Percentiles rank a stretch among this genome's conserved stretches.
Conservation (phyloP, 208 protist genomes). For the Leptomonas seymouri region DNA sequence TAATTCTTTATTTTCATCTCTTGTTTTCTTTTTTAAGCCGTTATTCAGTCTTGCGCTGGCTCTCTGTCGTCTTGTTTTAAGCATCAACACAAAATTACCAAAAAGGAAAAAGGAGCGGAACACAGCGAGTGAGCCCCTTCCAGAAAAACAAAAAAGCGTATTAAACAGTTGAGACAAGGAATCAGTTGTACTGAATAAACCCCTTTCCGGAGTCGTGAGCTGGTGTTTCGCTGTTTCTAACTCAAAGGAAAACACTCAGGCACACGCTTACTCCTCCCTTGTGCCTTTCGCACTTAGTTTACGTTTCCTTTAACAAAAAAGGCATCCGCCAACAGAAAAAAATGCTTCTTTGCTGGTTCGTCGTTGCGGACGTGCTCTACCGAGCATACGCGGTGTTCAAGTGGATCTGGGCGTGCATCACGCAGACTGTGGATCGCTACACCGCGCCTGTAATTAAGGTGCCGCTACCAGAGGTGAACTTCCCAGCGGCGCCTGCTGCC, state of each 20-base stretch:
- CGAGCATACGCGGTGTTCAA: constrained; percentile 63
- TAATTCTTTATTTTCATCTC: constrained; percentile 30
- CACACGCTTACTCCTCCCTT: not conserved
- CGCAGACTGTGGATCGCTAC: constrained; percentile 79
- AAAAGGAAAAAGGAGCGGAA: not conserved
- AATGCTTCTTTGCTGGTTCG: constrained; percentile 48
- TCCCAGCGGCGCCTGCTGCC: constrained; percentile 44
- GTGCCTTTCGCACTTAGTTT: not conserved
- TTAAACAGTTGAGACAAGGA: too few relatives aligned
- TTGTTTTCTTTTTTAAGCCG: not conserved
- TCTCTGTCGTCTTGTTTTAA: constrained; percentile 21
- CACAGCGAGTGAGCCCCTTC: too few relatives aligned
- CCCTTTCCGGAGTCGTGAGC: too few relatives aligned
- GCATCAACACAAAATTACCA: not conserved
- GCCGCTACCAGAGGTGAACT: constrained; percentile 59
- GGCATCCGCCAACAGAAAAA: constrained; percentile 10
- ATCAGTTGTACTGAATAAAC: too few relatives aligned
- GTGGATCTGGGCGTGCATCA: constrained; percentile 40
- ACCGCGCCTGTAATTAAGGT: constrained; percentile 78
- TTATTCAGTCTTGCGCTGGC: constrained; percentile 7
- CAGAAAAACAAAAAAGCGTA: too few relatives aligned
- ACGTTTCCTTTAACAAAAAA: not conserved
- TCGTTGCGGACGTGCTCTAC: constrained; percentile 58
- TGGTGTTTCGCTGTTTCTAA: too few relatives aligned
- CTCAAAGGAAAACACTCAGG: too few relatives aligned